Evolutionary conservation across 2,329 filamentous ascomycete genomes (phyloP).

Genomic region (Colletotrichum sp.): DNA sequence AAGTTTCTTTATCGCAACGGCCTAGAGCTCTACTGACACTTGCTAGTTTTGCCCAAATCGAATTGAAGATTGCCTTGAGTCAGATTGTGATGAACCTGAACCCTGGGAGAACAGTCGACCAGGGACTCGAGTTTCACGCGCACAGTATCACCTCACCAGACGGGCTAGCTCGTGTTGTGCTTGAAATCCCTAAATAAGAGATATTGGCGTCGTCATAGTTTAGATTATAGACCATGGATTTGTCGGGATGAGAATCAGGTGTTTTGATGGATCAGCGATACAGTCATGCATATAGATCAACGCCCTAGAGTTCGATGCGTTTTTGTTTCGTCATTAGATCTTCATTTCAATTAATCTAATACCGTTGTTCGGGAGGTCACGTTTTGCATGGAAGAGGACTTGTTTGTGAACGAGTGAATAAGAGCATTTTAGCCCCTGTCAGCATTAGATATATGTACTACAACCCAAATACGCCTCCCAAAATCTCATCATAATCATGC

Average conservation of each 20-base stretch:
- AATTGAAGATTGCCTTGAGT: not conserved
- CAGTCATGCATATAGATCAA: not conserved
- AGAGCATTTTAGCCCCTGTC: not conserved
- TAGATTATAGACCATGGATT: not conserved
- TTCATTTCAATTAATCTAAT: not conserved
- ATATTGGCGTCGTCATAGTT: not conserved
- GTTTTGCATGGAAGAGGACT: not conserved
- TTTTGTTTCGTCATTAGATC: not conserved
- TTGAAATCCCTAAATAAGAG: not conserved
- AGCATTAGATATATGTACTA: not conserved
- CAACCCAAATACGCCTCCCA: not conserved
- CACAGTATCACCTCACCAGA: not conserved
- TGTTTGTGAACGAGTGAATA: not conserved
- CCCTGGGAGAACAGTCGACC: not conserved
- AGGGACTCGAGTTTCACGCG: not conserved
- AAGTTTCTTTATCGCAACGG: not conserved
- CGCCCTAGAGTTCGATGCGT: not conserved
- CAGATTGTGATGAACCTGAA: not conserved
- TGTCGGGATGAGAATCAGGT: not conserved
- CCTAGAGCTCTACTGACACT: not conserved
- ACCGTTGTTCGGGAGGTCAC: not conserved
- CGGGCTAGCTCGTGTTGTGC: not conserved
- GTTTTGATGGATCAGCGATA: not conserved
- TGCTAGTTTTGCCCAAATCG: not conserved
- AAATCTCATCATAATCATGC: not conserved